A percentile compares a stretch with the other conserved stretches of the same genome.
Evolutionary conservation across 495 filamentous ascomycete genomes (phyloP).

Genomic region (Xylaria venustula): DNA sequence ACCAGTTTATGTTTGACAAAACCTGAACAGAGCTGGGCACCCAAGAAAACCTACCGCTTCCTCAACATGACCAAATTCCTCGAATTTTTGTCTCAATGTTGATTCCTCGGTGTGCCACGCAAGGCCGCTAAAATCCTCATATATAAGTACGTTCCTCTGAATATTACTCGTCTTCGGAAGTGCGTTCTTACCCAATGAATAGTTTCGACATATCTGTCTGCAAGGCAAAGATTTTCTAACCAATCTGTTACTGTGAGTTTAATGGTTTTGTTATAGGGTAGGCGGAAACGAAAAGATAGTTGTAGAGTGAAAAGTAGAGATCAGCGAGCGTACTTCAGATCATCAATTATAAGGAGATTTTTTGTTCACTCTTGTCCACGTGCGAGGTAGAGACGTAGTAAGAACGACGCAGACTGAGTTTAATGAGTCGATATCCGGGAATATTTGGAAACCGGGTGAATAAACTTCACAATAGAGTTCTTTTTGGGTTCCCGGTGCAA

Average conservation of each 20-base stretch:
- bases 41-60: constrained; percentile 74
- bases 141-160: constrained; percentile 1
- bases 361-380: background rate
- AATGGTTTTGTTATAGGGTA: background rate
- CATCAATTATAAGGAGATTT: too few relatives aligned
- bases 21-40: background rate
- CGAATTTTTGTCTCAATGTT: constrained; percentile 80
- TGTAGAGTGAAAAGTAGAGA: too few relatives aligned
- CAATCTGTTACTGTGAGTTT: constrained; percentile 1
- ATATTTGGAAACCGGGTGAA: too few relatives aligned
- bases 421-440: too few relatives aligned
- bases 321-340: too few relatives aligned
- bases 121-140: constrained; percentile 70
- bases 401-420: too few relatives aligned
- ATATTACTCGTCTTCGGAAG: background rate
- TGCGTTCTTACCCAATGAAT: constrained; percentile 74
- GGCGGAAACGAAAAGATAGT: too few relatives aligned
- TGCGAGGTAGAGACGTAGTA: too few relatives aligned
- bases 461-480: too few relatives aligned
- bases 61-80: constrained; percentile 82
- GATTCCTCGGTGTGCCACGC: constrained; percentile 95
- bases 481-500: too few relatives aligned
- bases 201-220: constrained; percentile 73
- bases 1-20: background rate
- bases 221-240: background rate